Conservation (phyloP, 2,329 filamentous ascomycete species). For the Biscogniauxia mediterranea region DNA sequence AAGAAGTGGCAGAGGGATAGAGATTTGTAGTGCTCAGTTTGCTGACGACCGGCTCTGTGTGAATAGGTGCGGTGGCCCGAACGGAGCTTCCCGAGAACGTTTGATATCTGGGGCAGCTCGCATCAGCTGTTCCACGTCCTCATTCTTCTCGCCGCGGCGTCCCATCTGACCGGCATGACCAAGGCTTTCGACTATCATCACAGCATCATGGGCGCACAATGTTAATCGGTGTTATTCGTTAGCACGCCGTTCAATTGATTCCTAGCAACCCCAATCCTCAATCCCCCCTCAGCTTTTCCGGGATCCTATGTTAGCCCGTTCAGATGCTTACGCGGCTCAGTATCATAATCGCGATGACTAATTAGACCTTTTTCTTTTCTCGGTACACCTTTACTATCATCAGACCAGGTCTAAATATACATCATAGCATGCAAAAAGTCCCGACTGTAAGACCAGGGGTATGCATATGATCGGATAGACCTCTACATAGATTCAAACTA, state of each 20-base stretch:
- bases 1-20: too few species aligned
- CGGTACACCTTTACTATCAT: background rate
- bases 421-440: too few species aligned
- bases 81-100: slow-evolving; percentile 70
- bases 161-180: slow-evolving; percentile 77
- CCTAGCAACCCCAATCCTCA: background rate
- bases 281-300: background rate
- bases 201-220: slow-evolving; percentile 53
- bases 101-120: slow-evolving; percentile 89
- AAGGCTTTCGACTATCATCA: slow-evolving; percentile 88
- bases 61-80: slow-evolving; percentile 75
- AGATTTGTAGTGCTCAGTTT: slow-evolving; percentile 6
- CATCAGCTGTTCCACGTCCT: slow-evolving; percentile 96
- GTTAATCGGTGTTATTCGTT: slow-evolving; percentile 31
- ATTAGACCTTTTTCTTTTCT: background rate
- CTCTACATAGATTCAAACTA: too few species aligned
- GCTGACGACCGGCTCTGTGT: slow-evolving; percentile 12
- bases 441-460: too few species aligned
- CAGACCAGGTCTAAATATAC: too few species aligned
- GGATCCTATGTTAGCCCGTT: background rate
- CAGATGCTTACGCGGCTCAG: background rate
- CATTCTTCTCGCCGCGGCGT: slow-evolving; percentile 76
- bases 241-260: background rate
- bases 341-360: background rate
- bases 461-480: too few species aligned